phyloP scores from a whole-genome alignment of 2,329 filamentous ascomycete genomes.

The Dothistroma septosporum region DNA sequence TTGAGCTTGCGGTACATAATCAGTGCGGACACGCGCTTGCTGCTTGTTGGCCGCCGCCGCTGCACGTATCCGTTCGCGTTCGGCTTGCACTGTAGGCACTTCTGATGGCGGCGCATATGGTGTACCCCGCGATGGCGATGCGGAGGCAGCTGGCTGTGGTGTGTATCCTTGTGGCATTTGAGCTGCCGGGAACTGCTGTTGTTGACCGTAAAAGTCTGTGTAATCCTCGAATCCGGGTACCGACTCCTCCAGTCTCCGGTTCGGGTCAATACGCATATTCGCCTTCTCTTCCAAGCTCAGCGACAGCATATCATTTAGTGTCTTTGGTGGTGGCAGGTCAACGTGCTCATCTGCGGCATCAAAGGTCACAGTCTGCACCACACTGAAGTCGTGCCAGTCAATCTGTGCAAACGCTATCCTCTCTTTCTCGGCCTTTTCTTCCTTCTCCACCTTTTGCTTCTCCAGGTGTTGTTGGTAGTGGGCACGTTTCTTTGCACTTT shows the following conservation, averaged over 20 bases:
- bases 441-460: constrained; percentile 79
- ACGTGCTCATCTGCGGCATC: constrained; percentile 81
- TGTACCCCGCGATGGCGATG: constrained; percentile 32
- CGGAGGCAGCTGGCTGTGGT: constrained; percentile 22
- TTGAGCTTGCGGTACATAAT: constrained; percentile 83
- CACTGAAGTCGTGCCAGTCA: constrained; percentile 96
- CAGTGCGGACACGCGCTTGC: constrained; percentile 73
- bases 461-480: constrained; percentile 85
- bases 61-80: constrained; percentile 63
- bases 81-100: constrained; percentile 31
- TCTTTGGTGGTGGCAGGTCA: constrained; percentile 83
- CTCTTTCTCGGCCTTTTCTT: constrained; percentile 81
- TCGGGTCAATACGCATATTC: constrained; percentile 75
- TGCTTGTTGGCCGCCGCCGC: constrained; percentile 59
- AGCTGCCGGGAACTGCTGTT: constrained; percentile 27
- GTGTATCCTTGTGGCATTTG: constrained; percentile 26
- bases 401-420: constrained; percentile 75
- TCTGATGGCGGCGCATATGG: constrained; percentile 25
- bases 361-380: constrained; percentile 92
- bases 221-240: constrained; percentile 69
- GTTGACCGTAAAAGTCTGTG: constrained; percentile 38
- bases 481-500: constrained; percentile 76
- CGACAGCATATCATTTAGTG: constrained; percentile 85
- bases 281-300: constrained; percentile 94
- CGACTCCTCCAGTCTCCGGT: constrained; percentile 87